Conservation (phyloP, 1,284 basidiomycete genomes). For the Pyrrhoderma noxium region DNA sequence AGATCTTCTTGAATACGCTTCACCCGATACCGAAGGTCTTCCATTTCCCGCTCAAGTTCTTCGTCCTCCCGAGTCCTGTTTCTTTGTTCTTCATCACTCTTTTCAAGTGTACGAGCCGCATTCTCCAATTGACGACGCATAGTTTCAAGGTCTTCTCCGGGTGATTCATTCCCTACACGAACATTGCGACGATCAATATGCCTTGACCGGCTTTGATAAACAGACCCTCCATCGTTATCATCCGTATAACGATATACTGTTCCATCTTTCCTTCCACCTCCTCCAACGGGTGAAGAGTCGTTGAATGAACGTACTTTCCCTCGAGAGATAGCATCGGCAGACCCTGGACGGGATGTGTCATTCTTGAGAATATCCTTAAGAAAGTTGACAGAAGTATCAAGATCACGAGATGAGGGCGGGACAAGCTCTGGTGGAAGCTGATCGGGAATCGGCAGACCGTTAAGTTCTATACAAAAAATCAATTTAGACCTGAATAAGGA, state of each 20-base stretch:
- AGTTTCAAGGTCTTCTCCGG: constrained; percentile 72
- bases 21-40: constrained; percentile 82
- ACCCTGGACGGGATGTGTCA: constrained; percentile 59
- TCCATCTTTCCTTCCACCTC: constrained; percentile 72
- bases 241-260: constrained; percentile 89
- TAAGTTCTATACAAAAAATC: constrained; percentile 52
- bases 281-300: constrained; percentile 42
- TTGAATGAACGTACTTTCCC: constrained; percentile 69
- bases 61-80: constrained; percentile 75
- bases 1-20: constrained; percentile 89
- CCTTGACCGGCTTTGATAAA: constrained; percentile 82
- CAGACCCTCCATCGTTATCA: constrained; percentile 44
- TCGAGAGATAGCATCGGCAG: constrained; percentile 52
- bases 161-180: constrained; percentile 65
- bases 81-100: constrained; percentile 53
- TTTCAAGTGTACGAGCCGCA: constrained; percentile 79
- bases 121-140: constrained; percentile 84
- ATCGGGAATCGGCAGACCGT: constrained; percentile 89
- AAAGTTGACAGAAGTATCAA: constrained; percentile 88
- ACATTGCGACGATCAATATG: constrained; percentile 87
- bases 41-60: constrained; percentile 82
- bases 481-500: constrained; percentile 2
- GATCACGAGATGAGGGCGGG: constrained; percentile 88
- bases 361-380: constrained; percentile 87
- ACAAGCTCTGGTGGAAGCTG: constrained; percentile 84